These are phyloP conservation scores for Prototheca wickerhamii DNA, from an alignment of 163 green algal species.

Conservation along the genomic window DNA sequence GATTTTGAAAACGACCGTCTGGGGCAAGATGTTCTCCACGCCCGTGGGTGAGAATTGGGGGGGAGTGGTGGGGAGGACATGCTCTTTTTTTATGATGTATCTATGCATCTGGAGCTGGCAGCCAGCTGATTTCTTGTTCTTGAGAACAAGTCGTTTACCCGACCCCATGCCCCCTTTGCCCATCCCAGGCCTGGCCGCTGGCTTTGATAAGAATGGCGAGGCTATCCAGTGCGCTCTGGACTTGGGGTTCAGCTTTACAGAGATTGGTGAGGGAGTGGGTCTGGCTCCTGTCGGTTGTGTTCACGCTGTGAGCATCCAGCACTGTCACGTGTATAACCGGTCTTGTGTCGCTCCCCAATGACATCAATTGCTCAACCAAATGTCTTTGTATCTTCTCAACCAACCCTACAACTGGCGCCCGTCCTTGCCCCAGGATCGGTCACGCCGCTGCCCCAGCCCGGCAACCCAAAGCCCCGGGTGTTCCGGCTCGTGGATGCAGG, in stretches of 20 bases:
- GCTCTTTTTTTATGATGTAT: no score
- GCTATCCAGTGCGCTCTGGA: constrained; percentile 64
- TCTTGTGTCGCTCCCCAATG: no score
- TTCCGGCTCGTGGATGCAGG: constrained; percentile 81
- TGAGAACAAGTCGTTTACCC: no score
- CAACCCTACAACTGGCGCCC: no score
- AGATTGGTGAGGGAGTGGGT: constrained; percentile 74
- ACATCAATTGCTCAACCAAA: no score
- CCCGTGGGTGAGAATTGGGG: constrained; percentile 74
- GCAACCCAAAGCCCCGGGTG: constrained; percentile 85
- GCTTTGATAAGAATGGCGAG: constrained; percentile 96
- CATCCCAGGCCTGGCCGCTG: constrained; percentile 75
- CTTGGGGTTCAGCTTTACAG: constrained; percentile 92
- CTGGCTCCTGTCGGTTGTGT: no score
- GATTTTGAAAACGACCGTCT: constrained; percentile 60
- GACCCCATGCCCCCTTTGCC: no score
- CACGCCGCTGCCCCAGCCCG: constrained; percentile 84
- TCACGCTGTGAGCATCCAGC: no score
- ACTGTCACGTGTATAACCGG: background rate
- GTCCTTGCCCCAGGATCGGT: constrained; percentile 57
- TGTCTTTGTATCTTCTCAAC: background rate
- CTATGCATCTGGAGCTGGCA: background rate
- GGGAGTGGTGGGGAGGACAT: no score
- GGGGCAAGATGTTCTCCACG: constrained; percentile 76
- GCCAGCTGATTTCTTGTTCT: background rate